Percentiles rank a stretch among this genome's conserved stretches.
Conservation (phyloP, 1,284 basidiomycete genomes). For the Leccinum angustisporum region DNA sequence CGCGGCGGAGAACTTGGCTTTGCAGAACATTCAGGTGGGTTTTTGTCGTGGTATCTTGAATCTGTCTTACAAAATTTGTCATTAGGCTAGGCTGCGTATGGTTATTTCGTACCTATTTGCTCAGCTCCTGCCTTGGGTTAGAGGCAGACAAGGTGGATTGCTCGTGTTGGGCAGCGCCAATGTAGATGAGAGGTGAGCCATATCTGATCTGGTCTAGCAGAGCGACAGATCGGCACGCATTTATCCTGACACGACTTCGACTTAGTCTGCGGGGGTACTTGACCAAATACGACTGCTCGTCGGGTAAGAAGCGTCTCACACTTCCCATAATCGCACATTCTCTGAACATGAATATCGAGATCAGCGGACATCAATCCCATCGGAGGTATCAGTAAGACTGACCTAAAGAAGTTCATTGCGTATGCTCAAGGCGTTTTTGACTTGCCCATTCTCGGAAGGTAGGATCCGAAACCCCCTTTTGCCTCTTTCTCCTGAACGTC, state of each 20-base stretch:
- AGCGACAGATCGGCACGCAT: neutral
- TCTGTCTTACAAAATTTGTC: neutral
- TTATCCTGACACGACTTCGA: neutral
- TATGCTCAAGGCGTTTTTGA: slow-evolving; percentile 81
- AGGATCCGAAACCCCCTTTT: slow-evolving; percentile 14
- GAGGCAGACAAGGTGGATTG: slow-evolving; percentile 82
- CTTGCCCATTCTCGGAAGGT: slow-evolving; percentile 82
- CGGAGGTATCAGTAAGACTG: slow-evolving; percentile 96
- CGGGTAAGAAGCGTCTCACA: slow-evolving; percentile 46
- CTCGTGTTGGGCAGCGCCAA: slow-evolving; percentile 96
- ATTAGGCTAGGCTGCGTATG: slow-evolving; percentile 88
- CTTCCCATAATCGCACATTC: neutral
- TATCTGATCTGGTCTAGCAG: neutral
- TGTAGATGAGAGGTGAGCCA: slow-evolving; percentile 88
- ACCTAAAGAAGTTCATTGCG: slow-evolving; percentile 93
- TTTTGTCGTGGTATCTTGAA: neutral
- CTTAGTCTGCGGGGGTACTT: slow-evolving; percentile 89
- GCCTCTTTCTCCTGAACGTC: neutral
- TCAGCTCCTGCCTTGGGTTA: slow-evolving; percentile 91
- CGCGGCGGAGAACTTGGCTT: slow-evolving; percentile 87
- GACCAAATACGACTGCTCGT: slow-evolving; percentile 96
- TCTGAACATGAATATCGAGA: slow-evolving; percentile 5
- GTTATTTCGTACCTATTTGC: slow-evolving; percentile 97
- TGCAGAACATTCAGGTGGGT: slow-evolving; percentile 94
- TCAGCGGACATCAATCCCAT: slow-evolving; percentile 97